Evolutionary conservation across 768 basidiomycete genomes (phyloP).

Genomic region (Peribolospora baueri): DNA sequence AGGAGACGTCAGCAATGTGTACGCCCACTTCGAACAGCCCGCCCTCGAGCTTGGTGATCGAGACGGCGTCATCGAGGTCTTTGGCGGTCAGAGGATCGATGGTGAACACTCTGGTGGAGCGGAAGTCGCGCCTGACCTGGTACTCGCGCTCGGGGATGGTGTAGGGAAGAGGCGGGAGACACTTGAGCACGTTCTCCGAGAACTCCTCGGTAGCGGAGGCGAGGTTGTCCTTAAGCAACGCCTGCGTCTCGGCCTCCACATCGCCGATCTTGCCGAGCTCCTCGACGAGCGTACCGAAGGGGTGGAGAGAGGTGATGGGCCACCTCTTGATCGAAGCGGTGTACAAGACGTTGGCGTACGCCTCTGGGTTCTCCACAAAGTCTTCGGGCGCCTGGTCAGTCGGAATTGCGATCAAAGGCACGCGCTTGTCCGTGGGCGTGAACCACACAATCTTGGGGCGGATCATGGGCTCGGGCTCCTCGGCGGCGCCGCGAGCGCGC

Average conservation of each 20-base stretch:
- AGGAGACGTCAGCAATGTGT: slow-evolving; percentile 90
- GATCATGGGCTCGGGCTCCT: slow-evolving; percentile 57
- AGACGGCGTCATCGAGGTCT: slow-evolving; percentile 86
- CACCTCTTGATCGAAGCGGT: slow-evolving; percentile 98
- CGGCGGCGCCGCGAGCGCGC: slow-evolving; percentile 85
- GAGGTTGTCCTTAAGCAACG: slow-evolving; percentile 74
- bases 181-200: slow-evolving; percentile 78
- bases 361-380: slow-evolving; percentile 82
- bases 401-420: slow-evolving; percentile 92
- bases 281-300: slow-evolving; percentile 92
- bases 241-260: slow-evolving; percentile 90
- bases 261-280: slow-evolving; percentile 97
- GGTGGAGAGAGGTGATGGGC: slow-evolving; percentile 87
- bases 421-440: slow-evolving; percentile 97
- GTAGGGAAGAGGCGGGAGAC: slow-evolving; percentile 88
- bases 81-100: slow-evolving; percentile 75
- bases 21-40: slow-evolving; percentile 79
- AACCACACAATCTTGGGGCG: slow-evolving; percentile 99
- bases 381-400: slow-evolving; percentile 91
- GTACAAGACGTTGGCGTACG: slow-evolving; percentile 70
- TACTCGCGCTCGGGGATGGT: slow-evolving; percentile 26
- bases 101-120: slow-evolving; percentile 63
- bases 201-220: slow-evolving; percentile 90
- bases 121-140: slow-evolving; percentile 67
- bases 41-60: slow-evolving; percentile 67